Conservation (phyloP, 495 filamentous ascomycete species). For the Xylaria sp. region DNA sequence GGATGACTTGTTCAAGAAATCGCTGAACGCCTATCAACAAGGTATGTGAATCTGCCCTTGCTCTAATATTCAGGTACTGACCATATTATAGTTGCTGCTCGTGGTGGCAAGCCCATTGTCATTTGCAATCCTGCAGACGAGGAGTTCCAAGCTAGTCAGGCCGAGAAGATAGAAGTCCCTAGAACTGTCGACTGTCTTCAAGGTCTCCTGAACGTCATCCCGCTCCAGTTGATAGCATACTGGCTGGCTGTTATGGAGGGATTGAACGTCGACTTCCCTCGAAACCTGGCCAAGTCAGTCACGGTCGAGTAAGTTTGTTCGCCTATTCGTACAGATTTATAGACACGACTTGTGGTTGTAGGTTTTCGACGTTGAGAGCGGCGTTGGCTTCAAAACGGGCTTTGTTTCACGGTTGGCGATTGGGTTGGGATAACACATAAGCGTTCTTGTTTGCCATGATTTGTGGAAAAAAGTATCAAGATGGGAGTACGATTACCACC, state of each 20-base stretch:
- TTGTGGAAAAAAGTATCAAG: constrained; percentile 31
- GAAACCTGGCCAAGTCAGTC: constrained; percentile 98
- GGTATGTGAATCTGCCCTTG: constrained; percentile 60
- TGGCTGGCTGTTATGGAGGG: constrained; percentile 97
- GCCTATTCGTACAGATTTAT: constrained; percentile 24
- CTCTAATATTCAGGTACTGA: background rate
- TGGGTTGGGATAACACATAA: constrained; percentile 35
- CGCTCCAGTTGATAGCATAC: constrained; percentile 95
- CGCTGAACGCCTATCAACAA: constrained; percentile 98
- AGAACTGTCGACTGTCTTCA: constrained; percentile 95
- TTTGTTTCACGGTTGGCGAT: constrained; percentile 36
- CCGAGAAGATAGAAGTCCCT: constrained; percentile 96
- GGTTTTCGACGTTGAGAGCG: constrained; percentile 31
- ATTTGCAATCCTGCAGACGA: constrained; percentile 93
- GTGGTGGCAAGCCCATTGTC: constrained; percentile 92
- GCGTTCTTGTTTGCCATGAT: constrained; percentile 34
- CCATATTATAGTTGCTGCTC: constrained; percentile 76
- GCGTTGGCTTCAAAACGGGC: constrained; percentile 36
- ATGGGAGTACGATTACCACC: constrained; percentile 25
- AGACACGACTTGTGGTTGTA: constrained; percentile 19
- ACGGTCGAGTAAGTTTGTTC: constrained; percentile 82
- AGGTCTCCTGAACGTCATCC: constrained; percentile 96
- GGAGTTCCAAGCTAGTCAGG: constrained; percentile 85
- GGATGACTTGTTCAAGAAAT: constrained; percentile 95
- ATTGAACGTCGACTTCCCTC: constrained; percentile 95